Evolutionary conservation across 225 moss, liverwort and hornwort species (phyloP).

Genomic region (Pseudoscleropodium purum): DNA sequence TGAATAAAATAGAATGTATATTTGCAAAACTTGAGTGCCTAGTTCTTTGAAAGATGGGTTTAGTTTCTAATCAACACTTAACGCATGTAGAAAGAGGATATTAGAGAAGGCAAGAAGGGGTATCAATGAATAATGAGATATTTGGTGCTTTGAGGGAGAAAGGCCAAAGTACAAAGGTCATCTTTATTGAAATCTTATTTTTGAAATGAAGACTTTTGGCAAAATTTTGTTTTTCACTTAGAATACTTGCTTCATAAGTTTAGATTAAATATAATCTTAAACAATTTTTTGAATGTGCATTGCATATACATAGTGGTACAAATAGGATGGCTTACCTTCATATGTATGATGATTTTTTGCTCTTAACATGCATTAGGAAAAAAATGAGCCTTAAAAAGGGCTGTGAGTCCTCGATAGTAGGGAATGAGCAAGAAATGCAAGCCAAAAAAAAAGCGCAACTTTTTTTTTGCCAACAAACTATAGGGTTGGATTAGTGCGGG

Average conservation of each 20-base stretch:
- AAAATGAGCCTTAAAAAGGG: no score
- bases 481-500: no score
- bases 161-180: background rate
- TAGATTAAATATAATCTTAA: accelerated
- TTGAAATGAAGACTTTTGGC: background rate
- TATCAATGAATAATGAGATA: background rate
- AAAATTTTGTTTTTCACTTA: background rate
- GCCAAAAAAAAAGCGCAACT: no score
- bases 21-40: background rate
- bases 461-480: no score
- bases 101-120: accelerated
- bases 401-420: no score
- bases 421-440: no score
- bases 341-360: background rate
- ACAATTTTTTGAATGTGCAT: background rate
- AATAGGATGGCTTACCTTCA: background rate
- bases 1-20: background rate
- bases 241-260: accelerated
- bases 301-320: no score
- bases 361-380: no score
- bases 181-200: background rate
- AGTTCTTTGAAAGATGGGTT: background rate
- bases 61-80: background rate
- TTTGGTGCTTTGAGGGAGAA: no score
- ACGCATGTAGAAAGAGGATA: background rate